Base-by-base conservation (phyloP, 108 stramenopile genomes). In the Stephanodiscus triporus region DNA sequence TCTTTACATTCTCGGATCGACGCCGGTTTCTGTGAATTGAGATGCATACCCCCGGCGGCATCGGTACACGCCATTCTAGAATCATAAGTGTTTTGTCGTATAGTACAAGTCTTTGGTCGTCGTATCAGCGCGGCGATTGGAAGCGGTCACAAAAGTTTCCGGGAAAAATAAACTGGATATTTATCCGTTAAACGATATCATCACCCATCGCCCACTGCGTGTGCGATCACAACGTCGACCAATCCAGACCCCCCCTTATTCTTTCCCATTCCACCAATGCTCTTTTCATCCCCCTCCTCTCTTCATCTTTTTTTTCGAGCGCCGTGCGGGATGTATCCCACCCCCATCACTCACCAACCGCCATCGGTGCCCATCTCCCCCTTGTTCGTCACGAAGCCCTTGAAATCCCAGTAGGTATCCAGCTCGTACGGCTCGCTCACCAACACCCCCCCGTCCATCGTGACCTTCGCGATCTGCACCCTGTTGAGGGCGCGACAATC, bases 391-490 rank as follows among this genome's bases (percentile, higher is more conserved):
- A 84, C 74, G 75, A 87, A 93, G 22, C 78, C 80, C 53, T 92
- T 88, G 58, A 86, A 84, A 65, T 89, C 82, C 90, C 90, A 91
- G 70, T 72, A 63, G 0, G 89, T 90, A 50, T 94, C 92, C 63
- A 97, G 64, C 63, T 95, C 87, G 70, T 95, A 97, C 17, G 96
- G 96, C 10, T 97, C 94, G 60, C 86, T 88, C 57, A 97, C 86
- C 65, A 93, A 70, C 42, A 59, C 73, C 36, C 70, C 83, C 4
- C 81, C 84, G 16, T 83, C 87, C 56, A 62, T 68, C 43, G 89
- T 89, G 37, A 87, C 89, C 87, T 98, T 98, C 73, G 98, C 98
- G 63, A 98, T 92, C 78, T 98, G 98, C 61, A 98, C 94, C n/a
- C 94, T 74, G 67, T 93, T 92, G 54, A 87, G 86, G 3, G 96